phyloP scores from a whole-genome alignment of 352 stramenopile species.

The Aphanomyces stellatus region DNA sequence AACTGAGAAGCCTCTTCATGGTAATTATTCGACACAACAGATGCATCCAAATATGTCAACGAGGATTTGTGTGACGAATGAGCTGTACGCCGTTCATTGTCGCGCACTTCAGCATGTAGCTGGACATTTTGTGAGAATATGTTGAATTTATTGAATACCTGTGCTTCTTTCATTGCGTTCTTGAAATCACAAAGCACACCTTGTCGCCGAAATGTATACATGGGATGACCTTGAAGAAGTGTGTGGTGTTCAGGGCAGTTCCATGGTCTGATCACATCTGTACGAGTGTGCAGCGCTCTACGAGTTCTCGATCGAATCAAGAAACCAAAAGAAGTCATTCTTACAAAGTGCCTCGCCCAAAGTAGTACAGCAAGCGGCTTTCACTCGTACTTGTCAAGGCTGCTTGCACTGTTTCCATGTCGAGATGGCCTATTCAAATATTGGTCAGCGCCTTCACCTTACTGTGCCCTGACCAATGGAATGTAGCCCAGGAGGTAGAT shows the following conservation, averaged over 20 bases:
- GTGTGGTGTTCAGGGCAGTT: background rate
- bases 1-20: too few relatives aligned
- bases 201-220: background rate
- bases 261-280: background rate
- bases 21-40: too few relatives aligned
- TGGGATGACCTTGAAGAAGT: background rate
- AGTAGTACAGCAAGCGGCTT: background rate
- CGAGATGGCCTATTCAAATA: background rate
- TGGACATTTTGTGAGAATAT: background rate
- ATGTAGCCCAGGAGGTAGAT: background rate
- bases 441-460: background rate
- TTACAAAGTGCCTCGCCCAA: background rate
- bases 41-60: too few relatives aligned
- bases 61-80: too few relatives aligned
- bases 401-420: background rate
- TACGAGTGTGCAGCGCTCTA: too few relatives aligned
- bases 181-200: background rate
- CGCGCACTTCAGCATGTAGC: background rate
- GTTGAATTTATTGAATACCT: background rate
- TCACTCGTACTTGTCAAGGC: background rate
- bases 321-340: background rate
- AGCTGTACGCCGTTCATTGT: too few relatives aligned
- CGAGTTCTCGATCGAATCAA: background rate
- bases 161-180: constrained; percentile 1
- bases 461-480: background rate